A percentile compares a stretch with the other conserved stretches of the same genome.
Evolutionary conservation across 192 early-diverging fungal genomes (phyloP).

Genomic region (Backusella morwellensis): DNA sequence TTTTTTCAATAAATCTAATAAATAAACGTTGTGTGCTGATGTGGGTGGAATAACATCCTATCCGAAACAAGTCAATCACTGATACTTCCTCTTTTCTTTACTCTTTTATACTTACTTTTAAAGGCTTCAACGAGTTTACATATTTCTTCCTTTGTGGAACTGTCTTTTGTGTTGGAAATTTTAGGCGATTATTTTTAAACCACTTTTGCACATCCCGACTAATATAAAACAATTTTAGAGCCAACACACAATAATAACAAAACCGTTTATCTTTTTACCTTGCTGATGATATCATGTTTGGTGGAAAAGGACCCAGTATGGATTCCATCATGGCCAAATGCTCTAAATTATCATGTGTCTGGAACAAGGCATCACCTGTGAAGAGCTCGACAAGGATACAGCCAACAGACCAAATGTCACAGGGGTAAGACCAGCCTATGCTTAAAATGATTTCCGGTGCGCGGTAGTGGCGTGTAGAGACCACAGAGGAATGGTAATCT

Average conservation of each 20-base stretch:
- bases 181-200: slow-evolving; percentile 45
- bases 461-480: slow-evolving; percentile 94
- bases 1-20: slow-evolving; percentile 65
- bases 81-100: background rate
- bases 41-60: slow-evolving; percentile 45
- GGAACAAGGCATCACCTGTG: slow-evolving; percentile 95
- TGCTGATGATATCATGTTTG: slow-evolving; percentile 54
- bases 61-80: background rate
- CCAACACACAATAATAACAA: background rate
- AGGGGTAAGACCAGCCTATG: slow-evolving; percentile 93
- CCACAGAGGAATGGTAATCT: slow-evolving; percentile 89
- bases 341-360: slow-evolving; percentile 97
- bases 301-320: slow-evolving; percentile 78
- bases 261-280: slow-evolving; percentile 19
- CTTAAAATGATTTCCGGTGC: slow-evolving; percentile 92
- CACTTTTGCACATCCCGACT: slow-evolving; percentile 45
- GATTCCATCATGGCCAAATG: slow-evolving; percentile 97
- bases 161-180: slow-evolving; percentile 58
- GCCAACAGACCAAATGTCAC: slow-evolving; percentile 97
- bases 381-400: slow-evolving; percentile 96
- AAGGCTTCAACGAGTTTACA: slow-evolving; percentile 56
- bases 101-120: slow-evolving; percentile 42
- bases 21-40: slow-evolving; percentile 48
- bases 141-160: slow-evolving; percentile 55
- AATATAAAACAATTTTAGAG: background rate